These are phyloP conservation scores for Boletus rubescentipes DNA, from an alignment of 768 basidiomycete genomes.

Conservation along the genomic window DNA sequence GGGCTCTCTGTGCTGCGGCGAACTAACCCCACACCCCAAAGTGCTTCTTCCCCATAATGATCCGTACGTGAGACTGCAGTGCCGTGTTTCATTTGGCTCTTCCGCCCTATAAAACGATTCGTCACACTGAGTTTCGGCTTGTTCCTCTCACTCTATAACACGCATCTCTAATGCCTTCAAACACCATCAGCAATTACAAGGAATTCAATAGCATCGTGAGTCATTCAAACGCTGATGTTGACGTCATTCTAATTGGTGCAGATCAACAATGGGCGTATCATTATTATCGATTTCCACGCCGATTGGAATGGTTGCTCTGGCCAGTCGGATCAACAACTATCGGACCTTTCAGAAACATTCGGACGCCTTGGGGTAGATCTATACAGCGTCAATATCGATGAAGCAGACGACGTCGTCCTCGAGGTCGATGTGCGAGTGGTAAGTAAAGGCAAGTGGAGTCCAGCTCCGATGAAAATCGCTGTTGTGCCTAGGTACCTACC, in stretches of 20 bases:
- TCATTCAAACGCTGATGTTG: background rate
- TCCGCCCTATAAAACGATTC: background rate
- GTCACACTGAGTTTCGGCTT: background rate
- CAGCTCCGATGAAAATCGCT: background rate
- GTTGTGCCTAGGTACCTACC: slow-evolving; percentile 21
- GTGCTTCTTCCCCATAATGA: background rate
- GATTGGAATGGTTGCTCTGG: slow-evolving; percentile 11
- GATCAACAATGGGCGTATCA: slow-evolving; percentile 29
- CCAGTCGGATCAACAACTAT: slow-evolving; percentile 10
- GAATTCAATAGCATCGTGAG: slow-evolving; percentile 23
- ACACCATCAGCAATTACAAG: slow-evolving; percentile 15
- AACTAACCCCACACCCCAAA: background rate
- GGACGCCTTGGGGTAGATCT: slow-evolving; percentile 46
- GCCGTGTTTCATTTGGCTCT: background rate
- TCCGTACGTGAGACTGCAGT: background rate
- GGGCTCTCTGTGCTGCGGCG: too few species aligned
- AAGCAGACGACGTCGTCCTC: slow-evolving; percentile 47
- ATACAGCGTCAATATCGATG: slow-evolving; percentile 77
- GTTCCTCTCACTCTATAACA: background rate
- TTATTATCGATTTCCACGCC: slow-evolving; percentile 24
- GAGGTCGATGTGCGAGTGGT: slow-evolving; percentile 66
- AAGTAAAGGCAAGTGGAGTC: slow-evolving; percentile 21
- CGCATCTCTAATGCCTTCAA: slow-evolving; percentile 13
- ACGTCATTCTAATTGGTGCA: background rate
- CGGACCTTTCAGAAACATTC: slow-evolving; percentile 21